Percentiles rank a stretch among this genome's conserved stretches.
phyloP scores from a whole-genome alignment of 768 basidiomycete species.

The Amanita fuliginea region DNA sequence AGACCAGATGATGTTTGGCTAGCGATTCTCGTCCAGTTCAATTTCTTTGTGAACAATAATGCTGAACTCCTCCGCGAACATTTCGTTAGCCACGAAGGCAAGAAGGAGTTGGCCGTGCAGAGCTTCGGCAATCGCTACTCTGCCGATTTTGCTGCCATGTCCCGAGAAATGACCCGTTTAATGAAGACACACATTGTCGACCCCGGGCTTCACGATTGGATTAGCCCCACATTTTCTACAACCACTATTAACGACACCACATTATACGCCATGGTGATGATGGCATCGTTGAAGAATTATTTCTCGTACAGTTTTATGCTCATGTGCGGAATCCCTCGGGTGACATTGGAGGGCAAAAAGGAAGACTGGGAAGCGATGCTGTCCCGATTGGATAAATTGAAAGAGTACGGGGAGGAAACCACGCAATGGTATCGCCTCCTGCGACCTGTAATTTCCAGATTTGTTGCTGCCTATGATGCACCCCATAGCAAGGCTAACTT shows the following conservation, averaged over 20 bases:
- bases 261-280: constrained; percentile 21
- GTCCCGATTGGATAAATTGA: constrained; percentile 19
- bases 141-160: constrained; percentile 20
- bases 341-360: constrained; percentile 22
- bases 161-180: constrained; percentile 10
- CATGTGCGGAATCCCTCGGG: constrained; percentile 23
- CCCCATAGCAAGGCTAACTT: constrained; percentile 17
- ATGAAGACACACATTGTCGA: constrained; percentile 10
- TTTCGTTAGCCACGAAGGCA: constrained; percentile 18
- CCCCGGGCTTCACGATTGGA: constrained; percentile 19
- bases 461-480: constrained; percentile 17
- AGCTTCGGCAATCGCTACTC: constrained; percentile 3
- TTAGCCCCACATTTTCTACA: constrained; percentile 24
- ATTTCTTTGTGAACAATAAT: constrained; percentile 19
- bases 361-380: constrained; percentile 22
- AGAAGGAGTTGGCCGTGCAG: constrained; percentile 15
- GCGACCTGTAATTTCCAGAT: constrained; percentile 20
- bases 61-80: constrained; percentile 15
- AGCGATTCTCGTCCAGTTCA: constrained; percentile 21
- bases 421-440: constrained; percentile 23
- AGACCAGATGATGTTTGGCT: constrained; percentile 19
- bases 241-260: constrained; percentile 19
- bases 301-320: constrained; percentile 17
- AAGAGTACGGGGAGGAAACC: constrained; percentile 19
- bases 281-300: constrained; percentile 20